phyloP scores from a whole-genome alignment of 75 land plant species.

The Cunninghamia lanceolata region DNA sequence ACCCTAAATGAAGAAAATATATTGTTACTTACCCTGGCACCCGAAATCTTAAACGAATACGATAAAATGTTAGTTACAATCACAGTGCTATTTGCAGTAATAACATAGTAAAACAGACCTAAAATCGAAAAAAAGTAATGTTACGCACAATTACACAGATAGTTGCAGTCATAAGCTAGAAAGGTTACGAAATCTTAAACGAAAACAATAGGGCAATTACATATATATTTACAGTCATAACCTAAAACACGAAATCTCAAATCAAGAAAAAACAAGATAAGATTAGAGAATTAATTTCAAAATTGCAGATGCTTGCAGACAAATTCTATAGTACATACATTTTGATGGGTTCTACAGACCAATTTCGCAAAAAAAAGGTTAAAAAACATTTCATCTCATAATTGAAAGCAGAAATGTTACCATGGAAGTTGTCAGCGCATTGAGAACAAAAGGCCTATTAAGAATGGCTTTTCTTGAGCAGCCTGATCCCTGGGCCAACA shows the following conservation, averaged over 20 bases:
- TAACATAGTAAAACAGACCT: too few relatives aligned
- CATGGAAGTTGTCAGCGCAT: conserved; percentile 1
- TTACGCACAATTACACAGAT: too few relatives aligned
- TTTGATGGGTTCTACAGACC: background rate
- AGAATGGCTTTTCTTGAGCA: background rate
- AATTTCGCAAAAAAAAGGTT: background rate
- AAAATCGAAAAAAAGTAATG: too few relatives aligned
- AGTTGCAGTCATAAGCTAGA: too few relatives aligned
- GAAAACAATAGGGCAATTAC: background rate
- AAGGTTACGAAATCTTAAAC: background rate
- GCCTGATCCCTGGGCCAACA: background rate
- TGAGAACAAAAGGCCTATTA: background rate
- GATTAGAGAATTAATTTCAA: too few relatives aligned
- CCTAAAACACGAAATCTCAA: background rate
- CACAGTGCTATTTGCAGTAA: too few relatives aligned
- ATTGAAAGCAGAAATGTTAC: background rate
- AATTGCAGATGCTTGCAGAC: background rate
- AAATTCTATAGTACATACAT: background rate
- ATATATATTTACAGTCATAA: background rate
- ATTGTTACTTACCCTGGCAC: background rate
- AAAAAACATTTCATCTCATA: background rate
- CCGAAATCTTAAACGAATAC: background rate
- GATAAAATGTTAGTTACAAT: background rate
- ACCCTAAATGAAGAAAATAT: background rate
- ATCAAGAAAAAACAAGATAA: background rate